Conservation (phyloP, 306 rosid species). For the Heteromeles arbutifolia region DNA sequence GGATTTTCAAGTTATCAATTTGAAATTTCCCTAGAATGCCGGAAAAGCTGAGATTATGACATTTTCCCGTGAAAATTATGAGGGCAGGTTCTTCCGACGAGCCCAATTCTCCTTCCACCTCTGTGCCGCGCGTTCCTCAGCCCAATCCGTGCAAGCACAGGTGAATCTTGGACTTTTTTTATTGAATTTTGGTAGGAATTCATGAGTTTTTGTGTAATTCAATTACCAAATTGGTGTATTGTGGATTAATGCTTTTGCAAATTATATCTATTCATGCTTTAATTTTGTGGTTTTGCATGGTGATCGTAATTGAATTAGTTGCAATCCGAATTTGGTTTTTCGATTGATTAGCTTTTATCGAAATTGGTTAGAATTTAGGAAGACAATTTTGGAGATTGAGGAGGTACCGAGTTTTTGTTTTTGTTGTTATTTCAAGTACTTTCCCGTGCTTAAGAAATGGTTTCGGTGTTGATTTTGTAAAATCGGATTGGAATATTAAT, state of each 20-base stretch:
- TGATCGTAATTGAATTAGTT: neutral
- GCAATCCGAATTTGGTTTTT: neutral
- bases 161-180: neutral
- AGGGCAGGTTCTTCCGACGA: slow-evolving; percentile 37
- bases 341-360: neutral
- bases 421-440: neutral
- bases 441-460: neutral
- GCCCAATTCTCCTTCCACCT: slow-evolving; percentile 33
- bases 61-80: slow-evolving; percentile 28
- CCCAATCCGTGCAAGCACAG: slow-evolving; percentile 16
- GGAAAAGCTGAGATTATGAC: slow-evolving; percentile 23
- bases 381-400: neutral
- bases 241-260: neutral
- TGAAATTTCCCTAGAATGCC: slow-evolving; percentile 15
- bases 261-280: neutral
- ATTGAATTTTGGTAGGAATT: neutral
- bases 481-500: neutral
- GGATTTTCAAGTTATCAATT: neutral
- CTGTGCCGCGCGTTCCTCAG: slow-evolving; percentile 15
- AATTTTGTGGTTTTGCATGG: neutral
- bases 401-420: neutral
- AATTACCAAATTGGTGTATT: neutral
- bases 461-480: neutral
- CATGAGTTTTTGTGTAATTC: neutral
- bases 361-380: neutral